Percentiles rank a stretch among this genome's conserved stretches.
Conservation (phyloP, 2,329 filamentous ascomycete species). For the Botryosphaeria dothidea region DNA sequence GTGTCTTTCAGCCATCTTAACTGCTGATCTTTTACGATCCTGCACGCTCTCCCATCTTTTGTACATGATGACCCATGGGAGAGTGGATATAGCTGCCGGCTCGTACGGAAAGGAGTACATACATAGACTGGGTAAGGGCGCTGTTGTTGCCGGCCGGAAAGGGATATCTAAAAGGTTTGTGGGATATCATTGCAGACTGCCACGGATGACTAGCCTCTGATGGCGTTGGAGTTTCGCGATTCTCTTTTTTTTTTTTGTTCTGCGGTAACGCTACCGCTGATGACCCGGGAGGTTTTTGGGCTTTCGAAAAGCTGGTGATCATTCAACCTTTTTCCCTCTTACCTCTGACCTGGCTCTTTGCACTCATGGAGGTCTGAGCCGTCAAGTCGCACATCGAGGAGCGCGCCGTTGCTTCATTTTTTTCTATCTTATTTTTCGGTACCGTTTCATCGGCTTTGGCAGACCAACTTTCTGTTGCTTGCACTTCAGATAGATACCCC, state of each 20-base stretch:
- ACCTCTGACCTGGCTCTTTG: not conserved
- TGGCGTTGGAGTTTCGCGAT: not conserved
- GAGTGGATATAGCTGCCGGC: not conserved
- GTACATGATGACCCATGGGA: not conserved
- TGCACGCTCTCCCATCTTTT: not conserved
- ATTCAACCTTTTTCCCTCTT: not conserved
- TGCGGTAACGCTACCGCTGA: not conserved
- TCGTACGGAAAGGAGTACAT: not conserved
- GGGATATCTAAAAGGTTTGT: not conserved
- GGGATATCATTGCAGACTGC: not conserved
- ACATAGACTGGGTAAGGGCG: not conserved
- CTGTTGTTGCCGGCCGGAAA: not conserved
- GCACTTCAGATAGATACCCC: slow-evolving; percentile 16
- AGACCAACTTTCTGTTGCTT: slow-evolving; percentile 8
- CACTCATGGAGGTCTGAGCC: too few species aligned
- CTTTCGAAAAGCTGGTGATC: not conserved
- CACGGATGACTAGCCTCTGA: not conserved
- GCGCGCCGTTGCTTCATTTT: not conserved
- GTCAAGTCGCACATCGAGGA: not conserved
- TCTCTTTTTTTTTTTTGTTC: not conserved
- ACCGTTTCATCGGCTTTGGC: not conserved
- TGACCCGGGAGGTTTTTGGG: not conserved
- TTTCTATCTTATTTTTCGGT: not conserved
- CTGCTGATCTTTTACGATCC: not conserved
- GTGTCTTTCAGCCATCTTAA: slow-evolving; percentile 12